Base-by-base conservation (phyloP, 2,329 filamentous ascomycete genomes). In the Camillea tinctor region DNA sequence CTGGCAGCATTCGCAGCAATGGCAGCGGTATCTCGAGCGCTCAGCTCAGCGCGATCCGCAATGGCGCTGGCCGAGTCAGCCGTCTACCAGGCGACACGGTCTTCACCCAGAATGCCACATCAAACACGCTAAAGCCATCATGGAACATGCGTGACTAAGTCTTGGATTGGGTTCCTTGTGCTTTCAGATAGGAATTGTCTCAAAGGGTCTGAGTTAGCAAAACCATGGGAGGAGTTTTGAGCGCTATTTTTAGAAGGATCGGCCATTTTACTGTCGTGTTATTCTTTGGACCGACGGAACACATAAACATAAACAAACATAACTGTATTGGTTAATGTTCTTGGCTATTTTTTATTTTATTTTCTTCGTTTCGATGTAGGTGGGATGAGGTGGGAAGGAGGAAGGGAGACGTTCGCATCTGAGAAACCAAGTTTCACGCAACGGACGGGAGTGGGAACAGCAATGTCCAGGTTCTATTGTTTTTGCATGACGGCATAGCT, bases 61-160 rank as follows among this genome's bases (percentile, higher is more conserved):
- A 80, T 59, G 93, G 93, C 65, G 93, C 92, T 52, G 94, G 96
- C 70, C 90, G 93, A 64, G 86, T 97, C 65, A 95, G 91, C 72
- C 88, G 91, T 54, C 84, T 97, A 62, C 93, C 93, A 0, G 88
- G 87, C 60, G 92, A 93, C 67, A 85, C 88, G 50, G 91, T 96
- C 60, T 93, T 93, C 65, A 93, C 91, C 3, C 83, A 82, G 69
- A 85, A 89, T 36, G 86, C 92, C 59, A 75, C 94, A 73, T 76
- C 79, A 59, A 76, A 86, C 65, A 79, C 80, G 66, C 78, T 88
- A 62, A 88, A 87, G 76, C 86, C 85, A 50, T 75, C 77, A 56
- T 88, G 85, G 85, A 76, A 72, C 64, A 81, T 87, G 77, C 81
- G 83, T 59, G 70, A 74, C 56, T 81, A 73, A 51, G 22, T 52